Percentiles rank a stretch among this genome's conserved stretches.
Evolutionary conservation across 768 basidiomycete species (phyloP).

Genomic region (Serpula lacrymans): DNA sequence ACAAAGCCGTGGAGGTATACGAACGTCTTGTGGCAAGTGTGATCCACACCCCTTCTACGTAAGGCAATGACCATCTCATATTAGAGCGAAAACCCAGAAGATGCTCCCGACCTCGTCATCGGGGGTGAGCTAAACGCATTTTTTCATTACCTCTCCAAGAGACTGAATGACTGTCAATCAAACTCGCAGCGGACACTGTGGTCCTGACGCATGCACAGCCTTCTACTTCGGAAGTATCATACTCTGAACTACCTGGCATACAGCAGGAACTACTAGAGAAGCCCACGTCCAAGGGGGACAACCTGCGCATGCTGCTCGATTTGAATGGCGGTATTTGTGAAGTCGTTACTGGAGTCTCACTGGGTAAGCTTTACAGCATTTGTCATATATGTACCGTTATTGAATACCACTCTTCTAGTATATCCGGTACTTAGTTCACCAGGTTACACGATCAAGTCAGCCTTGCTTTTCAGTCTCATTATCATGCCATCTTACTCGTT

Average conservation of each 20-base stretch:
- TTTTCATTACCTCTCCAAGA: neutral
- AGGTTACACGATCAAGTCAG: constrained; percentile 69
- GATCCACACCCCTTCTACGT: neutral
- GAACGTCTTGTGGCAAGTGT: constrained; percentile 66
- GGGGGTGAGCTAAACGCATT: constrained; percentile 42
- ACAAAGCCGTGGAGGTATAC: constrained; percentile 87
- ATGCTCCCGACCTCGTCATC: constrained; percentile 78
- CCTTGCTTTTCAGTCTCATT: constrained; percentile 1
- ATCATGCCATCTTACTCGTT: neutral
- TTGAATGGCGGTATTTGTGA: constrained; percentile 86
- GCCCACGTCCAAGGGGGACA: constrained; percentile 72
- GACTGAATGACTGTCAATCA: neutral
- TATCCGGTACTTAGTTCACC: constrained; percentile 75
- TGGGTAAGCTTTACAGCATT: constrained; percentile 52
- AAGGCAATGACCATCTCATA: too few relatives aligned
- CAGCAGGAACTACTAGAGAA: constrained; percentile 87
- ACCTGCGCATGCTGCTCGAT: constrained; percentile 83
- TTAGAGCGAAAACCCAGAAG: constrained; percentile 54
- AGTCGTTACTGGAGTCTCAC: constrained; percentile 85
- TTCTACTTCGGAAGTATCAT: constrained; percentile 51
- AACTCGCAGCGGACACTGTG: constrained; percentile 82
- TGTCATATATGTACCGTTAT: neutral
- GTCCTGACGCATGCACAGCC: constrained; percentile 79
- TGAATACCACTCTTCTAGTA: constrained; percentile 34
- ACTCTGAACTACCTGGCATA: constrained; percentile 46